Base-by-base conservation (phyloP, 2,329 filamentous ascomycete genomes). In the Botrytis hyacinthi region DNA sequence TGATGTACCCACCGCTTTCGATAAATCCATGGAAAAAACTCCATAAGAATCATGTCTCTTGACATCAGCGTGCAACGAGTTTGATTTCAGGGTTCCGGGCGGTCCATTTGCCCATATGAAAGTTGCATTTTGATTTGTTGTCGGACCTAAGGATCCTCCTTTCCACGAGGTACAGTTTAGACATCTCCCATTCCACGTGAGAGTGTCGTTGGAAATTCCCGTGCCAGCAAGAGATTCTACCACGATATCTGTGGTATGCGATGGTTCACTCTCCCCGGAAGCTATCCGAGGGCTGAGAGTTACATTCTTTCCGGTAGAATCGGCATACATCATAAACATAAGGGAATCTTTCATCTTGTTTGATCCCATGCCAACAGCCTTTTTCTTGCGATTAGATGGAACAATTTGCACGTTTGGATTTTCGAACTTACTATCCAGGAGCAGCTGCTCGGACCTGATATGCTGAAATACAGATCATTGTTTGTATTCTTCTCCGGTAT, bases 51-150 rank as follows among this genome's bases (percentile, higher is more conserved):
- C 79, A 79, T 91, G 89, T 60, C 85, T 84, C 77, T 84, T 84
- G 72, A 90, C 82, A 18, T 81, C 81, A 0, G 85, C 86, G 18
- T 81, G 80, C 3, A 78, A 70, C 51, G 82, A 81, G 76, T 89
- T 81, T 72, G 83, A 86, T 35, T 80, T 79, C 40, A 86, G 80
- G 26, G 80, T 77, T 57, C 84, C 84, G n/a, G 79, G 77, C 8
- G 87, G 86, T 0, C 89, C 89, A 35, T 86, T 81, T 29, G 87
- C 89, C 78, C 86, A 91, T 72, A 90, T 86, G 80, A 87, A 88
- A 59, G 82, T 81, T 75, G 86, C 84, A 22, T 81, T 80, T 22
- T 81, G 82, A 18, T 68, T 68, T 69, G 83, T 85, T n/a, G 80
- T 82, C n/a, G 87, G 82, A 76, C 90, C 84, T 73, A 91, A 80